phyloP scores from a whole-genome alignment of 768 basidiomycete genomes.

The Rhodotorula graminis region DNA sequence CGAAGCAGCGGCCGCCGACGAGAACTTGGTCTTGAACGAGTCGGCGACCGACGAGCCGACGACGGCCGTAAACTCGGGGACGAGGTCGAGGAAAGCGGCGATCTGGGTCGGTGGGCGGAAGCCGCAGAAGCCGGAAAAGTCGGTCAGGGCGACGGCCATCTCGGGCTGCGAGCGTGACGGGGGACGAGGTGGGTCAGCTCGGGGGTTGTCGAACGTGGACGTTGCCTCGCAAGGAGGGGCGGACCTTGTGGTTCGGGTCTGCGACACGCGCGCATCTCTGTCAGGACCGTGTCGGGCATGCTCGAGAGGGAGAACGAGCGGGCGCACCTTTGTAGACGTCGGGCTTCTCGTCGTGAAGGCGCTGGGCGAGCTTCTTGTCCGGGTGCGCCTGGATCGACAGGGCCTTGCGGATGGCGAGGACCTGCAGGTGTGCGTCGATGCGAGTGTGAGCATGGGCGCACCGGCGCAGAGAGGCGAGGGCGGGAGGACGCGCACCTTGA shows the following conservation, averaged over 20 bases:
- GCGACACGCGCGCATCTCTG: not conserved
- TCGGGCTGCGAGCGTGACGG: conserved; percentile 57
- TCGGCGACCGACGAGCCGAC: conserved; percentile 53
- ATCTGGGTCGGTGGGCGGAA: conserved; percentile 78
- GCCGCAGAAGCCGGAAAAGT: conserved; percentile 84
- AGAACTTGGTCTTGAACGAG: conserved; percentile 56
- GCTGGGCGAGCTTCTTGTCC: conserved; percentile 73
- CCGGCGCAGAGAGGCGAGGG: too few species aligned
- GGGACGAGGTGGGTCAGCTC: not conserved
- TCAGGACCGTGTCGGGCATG: not conserved
- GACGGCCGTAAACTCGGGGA: conserved; percentile 71
- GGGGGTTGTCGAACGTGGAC: too few species aligned
- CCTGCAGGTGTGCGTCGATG: conserved; percentile 51
- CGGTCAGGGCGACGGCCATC: conserved; percentile 93
- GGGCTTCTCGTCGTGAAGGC: conserved; percentile 63
- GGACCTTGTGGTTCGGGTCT: conserved; percentile 84
- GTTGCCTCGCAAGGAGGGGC: conserved; percentile 1
- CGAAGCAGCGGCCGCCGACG: conserved; percentile 50
- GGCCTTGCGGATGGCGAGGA: conserved; percentile 76
- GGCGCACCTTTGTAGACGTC: conserved; percentile 82
- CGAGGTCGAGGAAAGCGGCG: conserved; percentile 59
- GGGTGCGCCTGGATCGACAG: conserved; percentile 90
- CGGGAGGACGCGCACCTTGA: conserved; percentile 59
- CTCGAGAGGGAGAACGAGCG: not conserved
- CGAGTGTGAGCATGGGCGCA: not conserved